Percentiles rank a stretch among this genome's conserved stretches.
These are phyloP conservation scores for Boletus reticuloceps DNA, from an alignment of 768 basidiomycete species.

Conservation along the genomic window DNA sequence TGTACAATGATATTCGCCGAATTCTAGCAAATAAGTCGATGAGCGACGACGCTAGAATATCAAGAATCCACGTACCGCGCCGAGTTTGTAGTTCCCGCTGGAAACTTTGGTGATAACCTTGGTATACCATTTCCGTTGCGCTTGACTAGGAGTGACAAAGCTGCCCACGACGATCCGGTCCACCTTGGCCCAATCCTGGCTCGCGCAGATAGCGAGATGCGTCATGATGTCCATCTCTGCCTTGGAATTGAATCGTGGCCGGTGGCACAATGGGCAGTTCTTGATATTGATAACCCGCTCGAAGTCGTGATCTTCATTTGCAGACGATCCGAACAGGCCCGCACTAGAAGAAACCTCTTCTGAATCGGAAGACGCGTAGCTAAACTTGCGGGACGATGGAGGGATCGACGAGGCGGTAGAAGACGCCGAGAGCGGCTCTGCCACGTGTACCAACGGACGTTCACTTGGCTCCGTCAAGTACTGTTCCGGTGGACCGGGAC, in stretches of 20 bases:
- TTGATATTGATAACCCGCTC: conserved; percentile 95
- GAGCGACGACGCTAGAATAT: not conserved
- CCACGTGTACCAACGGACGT: conserved; percentile 38
- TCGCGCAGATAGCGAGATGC: conserved; percentile 95
- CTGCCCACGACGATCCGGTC: conserved; percentile 90
- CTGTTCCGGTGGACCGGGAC: conserved; percentile 13
- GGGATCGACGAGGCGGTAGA: conserved; percentile 6
- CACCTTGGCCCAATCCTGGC: conserved; percentile 87
- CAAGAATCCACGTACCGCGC: conserved; percentile 57
- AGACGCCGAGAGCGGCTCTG: conserved; percentile 24
- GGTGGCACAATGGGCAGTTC: conserved; percentile 91
- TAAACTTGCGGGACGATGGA: conserved; percentile 29
- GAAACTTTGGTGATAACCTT: conserved; percentile 85
- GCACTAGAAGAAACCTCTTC: conserved; percentile 35
- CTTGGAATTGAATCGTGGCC: conserved; percentile 79
- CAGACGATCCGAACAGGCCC: conserved; percentile 4
- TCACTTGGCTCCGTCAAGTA: conserved; percentile 48
- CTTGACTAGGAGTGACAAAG: conserved; percentile 91
- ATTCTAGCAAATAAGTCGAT: conserved; percentile 50
- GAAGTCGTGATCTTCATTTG: conserved; percentile 37
- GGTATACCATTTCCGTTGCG: conserved; percentile 97
- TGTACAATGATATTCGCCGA: conserved; percentile 99
- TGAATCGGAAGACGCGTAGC: conserved; percentile 45
- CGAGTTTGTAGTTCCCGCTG: conserved; percentile 83
- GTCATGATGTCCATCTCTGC: conserved; percentile 95